Evolutionary conservation across 306 rosid genomes (phyloP).

Genomic region (Acacia acuminata): DNA sequence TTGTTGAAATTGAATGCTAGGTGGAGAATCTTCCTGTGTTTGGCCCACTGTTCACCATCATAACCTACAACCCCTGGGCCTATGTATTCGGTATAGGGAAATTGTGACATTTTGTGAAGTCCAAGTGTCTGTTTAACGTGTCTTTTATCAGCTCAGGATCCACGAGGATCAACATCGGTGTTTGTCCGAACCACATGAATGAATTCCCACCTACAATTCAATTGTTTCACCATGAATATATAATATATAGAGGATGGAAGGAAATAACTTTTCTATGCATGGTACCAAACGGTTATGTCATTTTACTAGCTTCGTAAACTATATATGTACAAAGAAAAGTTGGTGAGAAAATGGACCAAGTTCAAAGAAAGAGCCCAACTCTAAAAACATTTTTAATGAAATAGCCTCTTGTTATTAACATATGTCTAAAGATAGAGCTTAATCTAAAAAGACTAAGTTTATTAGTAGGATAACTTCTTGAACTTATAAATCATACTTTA

Average conservation of each 20-base stretch:
- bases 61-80: slow-evolving; percentile 23
- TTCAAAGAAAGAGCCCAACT: no score
- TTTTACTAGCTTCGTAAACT: not conserved
- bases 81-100: slow-evolving; percentile 22
- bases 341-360: not conserved
- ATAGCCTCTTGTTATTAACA: no score
- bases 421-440: no score
- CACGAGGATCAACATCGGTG: not conserved
- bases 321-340: not conserved
- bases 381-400: no score
- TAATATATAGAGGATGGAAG: no score
- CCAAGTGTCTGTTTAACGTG: slow-evolving; percentile 23
- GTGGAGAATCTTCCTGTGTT: slow-evolving; percentile 53
- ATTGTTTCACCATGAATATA: no score
- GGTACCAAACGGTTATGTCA: not conserved
- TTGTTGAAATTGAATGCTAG: slow-evolving; percentile 57
- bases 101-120: slow-evolving; percentile 29
- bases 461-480: no score
- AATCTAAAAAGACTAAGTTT: no score
- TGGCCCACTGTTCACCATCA: slow-evolving; percentile 58
- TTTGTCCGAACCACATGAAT: no score
- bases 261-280: not conserved
- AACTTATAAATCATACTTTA: no score
- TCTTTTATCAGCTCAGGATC: slow-evolving; percentile 45
- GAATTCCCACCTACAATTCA: no score